A percentile compares a stretch with the other conserved stretches of the same genome.
These are phyloP conservation scores for Suillus tomentosus DNA, from an alignment of 768 basidiomycete genomes.

Conservation along the genomic window DNA sequence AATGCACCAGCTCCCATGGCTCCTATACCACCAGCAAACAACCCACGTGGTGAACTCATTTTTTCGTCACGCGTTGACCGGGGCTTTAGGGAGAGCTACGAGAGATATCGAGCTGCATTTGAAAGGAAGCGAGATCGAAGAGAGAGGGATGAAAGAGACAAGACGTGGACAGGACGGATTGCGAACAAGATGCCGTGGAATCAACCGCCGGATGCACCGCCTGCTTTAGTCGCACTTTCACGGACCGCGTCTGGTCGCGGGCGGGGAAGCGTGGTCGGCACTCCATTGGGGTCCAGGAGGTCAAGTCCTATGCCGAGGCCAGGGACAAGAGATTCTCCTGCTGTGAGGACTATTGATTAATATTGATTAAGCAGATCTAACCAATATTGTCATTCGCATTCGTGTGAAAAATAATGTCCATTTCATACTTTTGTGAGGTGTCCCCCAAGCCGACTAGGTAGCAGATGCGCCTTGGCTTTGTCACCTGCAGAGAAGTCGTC, in stretches of 20 bases:
- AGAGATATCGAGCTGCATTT: conserved; percentile 86
- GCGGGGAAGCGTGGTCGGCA: conserved; percentile 28
- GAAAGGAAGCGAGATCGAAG: conserved; percentile 75
- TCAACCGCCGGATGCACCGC: conserved; percentile 9
- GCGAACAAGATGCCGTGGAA: conserved; percentile 33
- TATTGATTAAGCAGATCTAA: neutral
- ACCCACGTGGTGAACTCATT: conserved; percentile 95
- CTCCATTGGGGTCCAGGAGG: conserved; percentile 34
- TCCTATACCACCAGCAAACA: conserved; percentile 86
- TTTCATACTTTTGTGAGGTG: neutral
- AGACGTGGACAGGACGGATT: conserved; percentile 35
- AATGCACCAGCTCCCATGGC: conserved; percentile 47
- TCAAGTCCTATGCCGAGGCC: conserved; percentile 36
- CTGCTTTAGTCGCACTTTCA: conserved; percentile 20
- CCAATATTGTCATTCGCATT: neutral
- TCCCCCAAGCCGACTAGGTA: neutral
- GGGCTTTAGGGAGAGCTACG: conserved; percentile 86
- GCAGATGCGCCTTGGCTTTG: neutral
- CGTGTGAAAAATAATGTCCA: neutral
- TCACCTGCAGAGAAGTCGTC: neutral
- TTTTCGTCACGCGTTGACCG: conserved; percentile 88
- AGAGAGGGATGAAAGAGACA: conserved; percentile 41
- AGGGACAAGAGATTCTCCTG: conserved; percentile 28
- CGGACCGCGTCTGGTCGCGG: conserved; percentile 30
- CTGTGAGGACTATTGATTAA: conserved; percentile 22